Evolutionary conservation across 1,284 basidiomycete genomes (phyloP).

Genomic region (Rhizoctonia solani): DNA sequence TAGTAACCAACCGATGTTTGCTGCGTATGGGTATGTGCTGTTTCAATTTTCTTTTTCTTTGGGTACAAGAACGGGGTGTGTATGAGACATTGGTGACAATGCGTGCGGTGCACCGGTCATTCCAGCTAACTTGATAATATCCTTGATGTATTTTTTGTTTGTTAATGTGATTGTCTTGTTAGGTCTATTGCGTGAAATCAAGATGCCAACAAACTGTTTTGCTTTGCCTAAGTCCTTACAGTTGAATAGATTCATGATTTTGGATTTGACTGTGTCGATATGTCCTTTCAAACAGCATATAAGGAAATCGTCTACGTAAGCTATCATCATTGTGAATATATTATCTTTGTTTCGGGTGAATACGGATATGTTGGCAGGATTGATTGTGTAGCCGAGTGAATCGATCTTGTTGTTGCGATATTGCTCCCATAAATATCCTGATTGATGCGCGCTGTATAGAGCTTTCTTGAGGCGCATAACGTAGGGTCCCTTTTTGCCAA

Average conservation of each 20-base stretch:
- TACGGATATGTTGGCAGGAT: background rate
- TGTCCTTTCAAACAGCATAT: constrained; percentile 6
- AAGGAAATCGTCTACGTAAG: constrained; percentile 22
- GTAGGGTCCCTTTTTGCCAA: background rate
- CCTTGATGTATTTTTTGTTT: constrained; percentile 22
- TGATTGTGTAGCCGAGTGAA: constrained; percentile 6
- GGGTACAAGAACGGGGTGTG: background rate
- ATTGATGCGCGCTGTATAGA: background rate
- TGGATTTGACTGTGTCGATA: constrained; percentile 2
- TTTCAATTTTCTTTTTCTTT: background rate
- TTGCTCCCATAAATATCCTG: background rate
- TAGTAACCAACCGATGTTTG: constrained; percentile 7
- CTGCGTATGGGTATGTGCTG: constrained; percentile 3
- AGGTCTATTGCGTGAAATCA: constrained; percentile 3
- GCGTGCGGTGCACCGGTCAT: background rate
- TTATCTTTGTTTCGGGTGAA: background rate
- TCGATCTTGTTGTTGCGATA: background rate
- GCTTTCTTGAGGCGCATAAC: background rate
- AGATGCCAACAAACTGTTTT: constrained; percentile 36
- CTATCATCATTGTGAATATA: background rate
- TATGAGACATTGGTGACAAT: constrained; percentile 7
- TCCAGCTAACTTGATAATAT: constrained; percentile 33
- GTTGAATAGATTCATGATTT: constrained; percentile 6
- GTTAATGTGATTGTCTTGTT: constrained; percentile 30
- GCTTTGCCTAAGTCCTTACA: constrained; percentile 36